phyloP scores from a whole-genome alignment of 1,139 yeast genomes.

The Hyphopichia pseudoburtonii region DNA sequence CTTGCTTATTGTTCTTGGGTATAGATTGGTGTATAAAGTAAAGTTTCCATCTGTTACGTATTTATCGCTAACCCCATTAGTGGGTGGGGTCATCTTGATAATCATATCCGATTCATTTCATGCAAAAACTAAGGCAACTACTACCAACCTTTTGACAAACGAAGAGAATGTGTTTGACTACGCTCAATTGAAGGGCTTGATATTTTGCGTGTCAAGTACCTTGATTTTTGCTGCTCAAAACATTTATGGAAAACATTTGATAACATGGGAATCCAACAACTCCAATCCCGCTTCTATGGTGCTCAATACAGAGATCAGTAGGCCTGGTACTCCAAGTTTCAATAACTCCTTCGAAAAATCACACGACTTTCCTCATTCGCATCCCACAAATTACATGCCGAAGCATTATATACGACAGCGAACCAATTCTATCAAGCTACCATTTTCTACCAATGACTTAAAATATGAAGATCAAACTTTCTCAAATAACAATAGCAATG shows the following conservation, averaged over 20 bases:
- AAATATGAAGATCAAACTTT: constrained; percentile 22
- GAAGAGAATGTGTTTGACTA: constrained; percentile 16
- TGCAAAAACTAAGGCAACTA: constrained; percentile 7
- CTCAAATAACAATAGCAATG: constrained; percentile 7
- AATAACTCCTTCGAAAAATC: neutral
- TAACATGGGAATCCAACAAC: constrained; percentile 32
- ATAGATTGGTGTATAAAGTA: constrained; percentile 32
- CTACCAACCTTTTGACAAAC: constrained; percentile 9
- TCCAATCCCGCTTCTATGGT: constrained; percentile 29
- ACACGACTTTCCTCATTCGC: neutral
- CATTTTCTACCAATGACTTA: constrained; percentile 37
- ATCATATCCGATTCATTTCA: constrained; percentile 28
- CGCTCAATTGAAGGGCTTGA: constrained; percentile 28
- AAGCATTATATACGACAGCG: constrained; percentile 23
- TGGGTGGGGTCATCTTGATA: constrained; percentile 38
- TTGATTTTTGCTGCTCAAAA: constrained; percentile 41
- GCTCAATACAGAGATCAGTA: constrained; percentile 22
- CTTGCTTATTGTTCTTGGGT: constrained; percentile 35
- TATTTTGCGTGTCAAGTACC: constrained; percentile 31
- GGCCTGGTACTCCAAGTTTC: constrained; percentile 15
- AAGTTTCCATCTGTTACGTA: constrained; percentile 35
- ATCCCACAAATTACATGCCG: neutral
- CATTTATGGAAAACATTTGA: constrained; percentile 41
- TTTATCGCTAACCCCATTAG: constrained; percentile 35
- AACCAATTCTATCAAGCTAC: constrained; percentile 25